phyloP scores from a whole-genome alignment of 1,284 basidiomycete species.

The Ganoderma lucidum region DNA sequence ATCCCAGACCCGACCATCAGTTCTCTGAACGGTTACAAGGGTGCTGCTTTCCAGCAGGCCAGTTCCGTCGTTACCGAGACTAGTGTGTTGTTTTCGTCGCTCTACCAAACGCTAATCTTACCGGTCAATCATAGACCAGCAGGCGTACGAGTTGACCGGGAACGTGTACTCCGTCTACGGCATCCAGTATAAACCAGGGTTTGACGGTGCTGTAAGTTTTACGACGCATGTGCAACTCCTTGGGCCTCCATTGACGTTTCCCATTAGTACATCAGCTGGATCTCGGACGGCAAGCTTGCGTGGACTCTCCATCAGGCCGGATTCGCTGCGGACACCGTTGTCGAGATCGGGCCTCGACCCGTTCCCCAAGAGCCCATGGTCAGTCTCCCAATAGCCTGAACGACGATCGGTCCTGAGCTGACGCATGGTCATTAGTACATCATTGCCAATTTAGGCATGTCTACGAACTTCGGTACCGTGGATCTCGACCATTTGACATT shows the following conservation, averaged over 20 bases:
- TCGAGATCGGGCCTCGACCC: slow-evolving; percentile 77
- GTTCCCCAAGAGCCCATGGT: slow-evolving; percentile 90
- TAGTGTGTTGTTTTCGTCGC: slow-evolving; percentile 42
- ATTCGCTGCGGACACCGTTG: slow-evolving; percentile 69
- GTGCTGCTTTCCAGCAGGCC: slow-evolving; percentile 64
- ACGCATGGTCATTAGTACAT: slow-evolving; percentile 74
- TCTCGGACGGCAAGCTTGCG: slow-evolving; percentile 64
- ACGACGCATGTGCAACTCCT: not conserved
- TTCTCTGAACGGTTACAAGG: slow-evolving; percentile 58
- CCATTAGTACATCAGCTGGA: slow-evolving; percentile 83
- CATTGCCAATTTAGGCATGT: slow-evolving; percentile 85
- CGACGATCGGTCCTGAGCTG: not conserved
- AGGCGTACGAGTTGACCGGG: slow-evolving; percentile 52
- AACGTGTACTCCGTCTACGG: slow-evolving; percentile 65
- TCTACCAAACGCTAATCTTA: slow-evolving; percentile 66
- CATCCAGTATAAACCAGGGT: slow-evolving; percentile 64
- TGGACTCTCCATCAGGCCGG: slow-evolving; percentile 85
- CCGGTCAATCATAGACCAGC: slow-evolving; percentile 39
- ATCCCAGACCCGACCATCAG: slow-evolving; percentile 54
- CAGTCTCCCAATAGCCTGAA: slow-evolving; percentile 22
- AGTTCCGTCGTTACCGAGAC: slow-evolving; percentile 42
- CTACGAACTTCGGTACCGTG: slow-evolving; percentile 76
- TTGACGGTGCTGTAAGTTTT: slow-evolving; percentile 44
- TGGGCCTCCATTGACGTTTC: slow-evolving; percentile 53
- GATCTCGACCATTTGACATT: slow-evolving; percentile 72